phyloP scores from a whole-genome alignment of 768 basidiomycete genomes.

The Serendipita sp. region DNA sequence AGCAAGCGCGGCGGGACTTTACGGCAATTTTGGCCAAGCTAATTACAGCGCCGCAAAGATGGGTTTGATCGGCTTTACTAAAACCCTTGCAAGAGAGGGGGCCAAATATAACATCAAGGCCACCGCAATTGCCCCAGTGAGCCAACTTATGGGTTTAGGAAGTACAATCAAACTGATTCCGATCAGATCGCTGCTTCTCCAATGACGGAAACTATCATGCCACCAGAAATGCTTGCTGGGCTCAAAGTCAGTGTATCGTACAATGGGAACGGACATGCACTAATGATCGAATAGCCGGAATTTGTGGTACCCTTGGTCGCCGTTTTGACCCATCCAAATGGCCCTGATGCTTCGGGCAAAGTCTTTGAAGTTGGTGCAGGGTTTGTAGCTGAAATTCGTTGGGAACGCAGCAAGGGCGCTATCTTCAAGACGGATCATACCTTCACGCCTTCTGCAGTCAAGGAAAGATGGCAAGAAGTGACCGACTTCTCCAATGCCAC shows the following conservation, averaged over 20 bases:
- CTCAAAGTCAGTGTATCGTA: conserved; percentile 37
- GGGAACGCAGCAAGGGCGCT: conserved; percentile 78
- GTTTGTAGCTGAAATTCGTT: conserved; percentile 78
- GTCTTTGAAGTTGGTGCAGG: conserved; percentile 91
- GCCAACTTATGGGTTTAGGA: conserved; percentile 15
- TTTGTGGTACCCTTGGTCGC: conserved; percentile 86
- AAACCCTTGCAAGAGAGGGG: conserved; percentile 84
- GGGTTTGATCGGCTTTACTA: conserved; percentile 83
- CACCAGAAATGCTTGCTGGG: conserved; percentile 82
- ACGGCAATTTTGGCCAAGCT: conserved; percentile 92
- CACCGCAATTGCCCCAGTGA: conserved; percentile 76
- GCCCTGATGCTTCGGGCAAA: conserved; percentile 59
- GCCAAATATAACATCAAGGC: conserved; percentile 80
- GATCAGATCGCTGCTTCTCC: conserved; percentile 78
- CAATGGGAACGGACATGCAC: not conserved
- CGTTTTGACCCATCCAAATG: conserved; percentile 74
- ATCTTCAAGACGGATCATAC: conserved; percentile 79
- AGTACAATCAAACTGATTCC: not conserved
- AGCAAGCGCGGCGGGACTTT: conserved; percentile 86
- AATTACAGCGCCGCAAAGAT: conserved; percentile 99
- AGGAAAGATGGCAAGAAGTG: conserved; percentile 67
- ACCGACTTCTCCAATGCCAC: conserved; percentile 56
- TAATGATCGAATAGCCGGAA: conserved; percentile 42
- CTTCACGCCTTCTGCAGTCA: conserved; percentile 94
- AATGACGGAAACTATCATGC: conserved; percentile 94